A percentile compares a stretch with the other conserved stretches of the same genome.
These are phyloP conservation scores for Saitozyma sp. DNA, from an alignment of 768 basidiomycete genomes.

Conservation along the genomic window DNA sequence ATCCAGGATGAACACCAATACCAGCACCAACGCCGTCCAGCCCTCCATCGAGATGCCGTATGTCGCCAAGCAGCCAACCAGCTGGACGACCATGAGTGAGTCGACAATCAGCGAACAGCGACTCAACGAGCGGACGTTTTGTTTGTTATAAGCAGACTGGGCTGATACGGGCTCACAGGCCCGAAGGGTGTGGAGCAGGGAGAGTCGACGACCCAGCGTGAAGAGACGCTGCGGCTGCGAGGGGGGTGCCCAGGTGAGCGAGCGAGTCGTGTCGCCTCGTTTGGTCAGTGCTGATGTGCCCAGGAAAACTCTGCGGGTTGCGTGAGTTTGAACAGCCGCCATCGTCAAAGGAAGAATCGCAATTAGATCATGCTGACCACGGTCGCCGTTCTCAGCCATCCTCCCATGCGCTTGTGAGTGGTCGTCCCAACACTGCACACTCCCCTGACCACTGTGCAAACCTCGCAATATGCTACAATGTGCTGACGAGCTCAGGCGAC, in stretches of 20 bases:
- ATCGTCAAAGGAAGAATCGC: background rate
- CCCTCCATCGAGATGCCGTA: conserved; percentile 28
- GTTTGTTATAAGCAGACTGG: no score
- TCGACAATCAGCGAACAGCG: background rate
- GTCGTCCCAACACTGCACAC: no score
- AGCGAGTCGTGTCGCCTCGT: conserved; percentile 9
- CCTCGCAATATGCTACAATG: background rate
- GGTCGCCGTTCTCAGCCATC: conserved; percentile 25
- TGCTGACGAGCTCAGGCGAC: conserved; percentile 27
- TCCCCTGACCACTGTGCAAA: background rate
- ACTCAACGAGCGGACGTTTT: no score
- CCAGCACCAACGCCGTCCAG: conserved; percentile 22
- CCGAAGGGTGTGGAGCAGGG: background rate
- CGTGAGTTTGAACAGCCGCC: conserved; percentile 26
- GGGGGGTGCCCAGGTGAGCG: conserved; percentile 35
- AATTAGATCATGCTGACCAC: background rate
- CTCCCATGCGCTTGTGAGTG: conserved; percentile 31
- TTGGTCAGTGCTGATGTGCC: conserved; percentile 2
- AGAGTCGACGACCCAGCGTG: conserved; percentile 11
- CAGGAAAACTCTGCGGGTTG: conserved; percentile 40
- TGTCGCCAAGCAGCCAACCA: conserved; percentile 36
- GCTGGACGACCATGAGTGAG: conserved; percentile 36
- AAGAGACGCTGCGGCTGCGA: conserved; percentile 33
- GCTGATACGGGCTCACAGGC: conserved; percentile 1
- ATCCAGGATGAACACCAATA: no score